phyloP scores from a whole-genome alignment of 495 filamentous ascomycete genomes.

The Paragyromitra xinjiangensis region DNA sequence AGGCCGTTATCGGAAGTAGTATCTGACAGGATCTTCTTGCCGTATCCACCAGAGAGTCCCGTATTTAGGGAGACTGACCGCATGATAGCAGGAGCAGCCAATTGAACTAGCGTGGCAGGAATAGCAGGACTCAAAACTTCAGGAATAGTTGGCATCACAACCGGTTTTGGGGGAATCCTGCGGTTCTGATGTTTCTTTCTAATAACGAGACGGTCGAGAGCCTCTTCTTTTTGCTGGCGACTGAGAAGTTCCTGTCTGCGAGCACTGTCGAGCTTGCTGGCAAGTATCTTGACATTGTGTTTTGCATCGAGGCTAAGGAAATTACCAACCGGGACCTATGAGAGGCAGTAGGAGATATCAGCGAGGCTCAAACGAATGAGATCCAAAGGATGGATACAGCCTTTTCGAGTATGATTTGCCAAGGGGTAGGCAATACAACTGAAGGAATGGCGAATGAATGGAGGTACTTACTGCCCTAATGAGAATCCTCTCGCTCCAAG shows the following conservation, averaged over 20 bases:
- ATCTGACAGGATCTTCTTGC: constrained; percentile 27
- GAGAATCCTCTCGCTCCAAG: constrained; percentile 48
- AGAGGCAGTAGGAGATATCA: neutral
- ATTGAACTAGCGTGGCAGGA: neutral
- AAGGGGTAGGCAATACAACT: neutral
- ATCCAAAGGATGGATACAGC: neutral
- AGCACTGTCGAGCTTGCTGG: constrained; percentile 24
- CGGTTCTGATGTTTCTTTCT: constrained; percentile 13
- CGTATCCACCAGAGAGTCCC: constrained; percentile 48
- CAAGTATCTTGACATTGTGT: constrained; percentile 5
- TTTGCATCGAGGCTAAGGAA: constrained; percentile 4
- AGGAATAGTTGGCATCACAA: constrained; percentile 37
- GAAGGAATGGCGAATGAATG: neutral
- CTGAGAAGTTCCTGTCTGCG: constrained; percentile 21
- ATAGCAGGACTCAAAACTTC: constrained; percentile 17
- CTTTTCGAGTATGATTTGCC: neutral
- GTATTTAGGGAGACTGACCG: constrained; percentile 17
- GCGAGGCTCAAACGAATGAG: neutral
- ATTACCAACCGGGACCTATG: constrained; percentile 6
- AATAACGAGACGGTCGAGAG: constrained; percentile 13
- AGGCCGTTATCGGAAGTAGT: constrained; percentile 2
- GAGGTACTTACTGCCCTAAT: constrained; percentile 7
- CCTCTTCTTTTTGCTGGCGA: constrained; percentile 27
- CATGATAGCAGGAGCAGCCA: neutral
- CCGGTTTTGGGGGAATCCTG: constrained; percentile 9